Conservation (phyloP, 352 stramenopile genomes). For the Elongisporangium undulatum region DNA sequence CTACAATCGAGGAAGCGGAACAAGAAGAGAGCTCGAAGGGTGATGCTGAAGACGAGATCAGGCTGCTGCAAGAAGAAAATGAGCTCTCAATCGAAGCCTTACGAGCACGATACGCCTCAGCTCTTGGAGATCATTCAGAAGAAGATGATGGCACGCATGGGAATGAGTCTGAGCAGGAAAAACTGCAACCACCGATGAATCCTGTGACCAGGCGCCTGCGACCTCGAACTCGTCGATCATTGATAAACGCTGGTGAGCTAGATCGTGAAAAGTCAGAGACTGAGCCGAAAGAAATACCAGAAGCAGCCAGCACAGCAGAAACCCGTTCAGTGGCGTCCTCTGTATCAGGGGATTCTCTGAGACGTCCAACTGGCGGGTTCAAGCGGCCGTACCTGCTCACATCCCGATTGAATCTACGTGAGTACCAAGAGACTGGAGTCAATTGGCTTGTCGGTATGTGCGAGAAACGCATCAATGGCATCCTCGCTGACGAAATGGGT, state of each 20-base stretch:
- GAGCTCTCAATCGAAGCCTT: conserved; percentile 92
- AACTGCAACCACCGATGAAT: neutral
- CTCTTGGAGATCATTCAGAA: conserved; percentile 2
- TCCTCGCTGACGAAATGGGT: conserved; percentile 97
- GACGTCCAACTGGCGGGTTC: conserved; percentile 19
- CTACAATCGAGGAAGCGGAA: conserved; percentile 89
- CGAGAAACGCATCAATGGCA: conserved; percentile 96
- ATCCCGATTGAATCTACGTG: conserved; percentile 55
- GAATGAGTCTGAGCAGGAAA: conserved; percentile 12
- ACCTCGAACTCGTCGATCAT: neutral
- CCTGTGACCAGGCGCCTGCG: neutral
- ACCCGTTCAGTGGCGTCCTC: no score
- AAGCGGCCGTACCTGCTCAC: conserved; percentile 70
- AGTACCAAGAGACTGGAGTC: conserved; percentile 86
- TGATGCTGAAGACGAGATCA: conserved; percentile 81
- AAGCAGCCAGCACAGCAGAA: no score
- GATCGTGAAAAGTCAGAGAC: neutral
- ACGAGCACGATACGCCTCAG: conserved; percentile 33
- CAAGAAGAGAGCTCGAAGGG: conserved; percentile 26
- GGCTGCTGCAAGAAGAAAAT: conserved; percentile 82
- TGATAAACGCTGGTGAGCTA: neutral
- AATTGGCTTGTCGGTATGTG: conserved; percentile 99
- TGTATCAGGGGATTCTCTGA: neutral
- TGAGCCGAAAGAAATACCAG: neutral
- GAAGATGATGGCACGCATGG: conserved; percentile 16